phyloP scores from a whole-genome alignment of 2,329 filamentous ascomycete species.

The Massarina eburnea region DNA sequence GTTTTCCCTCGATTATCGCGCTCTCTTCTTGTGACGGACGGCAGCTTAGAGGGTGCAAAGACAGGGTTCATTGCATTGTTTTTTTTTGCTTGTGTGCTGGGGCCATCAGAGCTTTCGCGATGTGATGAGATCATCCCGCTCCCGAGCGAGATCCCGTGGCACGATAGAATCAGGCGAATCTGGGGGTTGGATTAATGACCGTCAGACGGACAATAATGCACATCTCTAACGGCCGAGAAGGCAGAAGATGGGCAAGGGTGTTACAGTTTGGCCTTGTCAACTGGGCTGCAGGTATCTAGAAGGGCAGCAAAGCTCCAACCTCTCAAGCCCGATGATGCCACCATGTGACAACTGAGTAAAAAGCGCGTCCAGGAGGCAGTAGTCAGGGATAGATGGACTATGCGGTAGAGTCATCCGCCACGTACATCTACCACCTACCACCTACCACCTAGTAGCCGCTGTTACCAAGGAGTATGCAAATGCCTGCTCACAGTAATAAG shows the following conservation, averaged over 20 bases:
- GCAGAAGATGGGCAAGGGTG: conserved; percentile 8
- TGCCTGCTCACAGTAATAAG: too few species aligned
- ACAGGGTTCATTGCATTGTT: too few species aligned
- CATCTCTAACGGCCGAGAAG: not conserved
- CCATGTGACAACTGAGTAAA: conserved; percentile 14
- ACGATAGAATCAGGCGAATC: conserved; percentile 5
- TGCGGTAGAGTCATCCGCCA: too few species aligned
- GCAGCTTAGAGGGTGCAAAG: too few species aligned
- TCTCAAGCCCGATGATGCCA: conserved; percentile 17
- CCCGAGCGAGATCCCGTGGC: conserved; percentile 11
- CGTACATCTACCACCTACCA: too few species aligned
- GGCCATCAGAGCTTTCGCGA: too few species aligned
- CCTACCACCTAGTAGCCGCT: too few species aligned
- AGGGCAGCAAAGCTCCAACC: conserved; percentile 2
- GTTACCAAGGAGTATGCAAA: too few species aligned
- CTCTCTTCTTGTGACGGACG: too few species aligned
- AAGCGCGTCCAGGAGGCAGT: not conserved
- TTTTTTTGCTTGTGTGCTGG: conserved; percentile 4
- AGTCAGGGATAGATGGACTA: too few species aligned
- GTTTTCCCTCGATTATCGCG: not conserved
- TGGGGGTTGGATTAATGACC: not conserved
- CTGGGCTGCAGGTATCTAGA: not conserved
- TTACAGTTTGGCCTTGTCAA: not conserved
- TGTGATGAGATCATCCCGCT: conserved; percentile 33
- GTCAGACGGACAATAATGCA: conserved; percentile 3